Percentiles rank a stretch among this genome's conserved stretches.
These are phyloP conservation scores for Gautieria morchelliformis DNA, from an alignment of 768 basidiomycete genomes.

Conservation along the genomic window DNA sequence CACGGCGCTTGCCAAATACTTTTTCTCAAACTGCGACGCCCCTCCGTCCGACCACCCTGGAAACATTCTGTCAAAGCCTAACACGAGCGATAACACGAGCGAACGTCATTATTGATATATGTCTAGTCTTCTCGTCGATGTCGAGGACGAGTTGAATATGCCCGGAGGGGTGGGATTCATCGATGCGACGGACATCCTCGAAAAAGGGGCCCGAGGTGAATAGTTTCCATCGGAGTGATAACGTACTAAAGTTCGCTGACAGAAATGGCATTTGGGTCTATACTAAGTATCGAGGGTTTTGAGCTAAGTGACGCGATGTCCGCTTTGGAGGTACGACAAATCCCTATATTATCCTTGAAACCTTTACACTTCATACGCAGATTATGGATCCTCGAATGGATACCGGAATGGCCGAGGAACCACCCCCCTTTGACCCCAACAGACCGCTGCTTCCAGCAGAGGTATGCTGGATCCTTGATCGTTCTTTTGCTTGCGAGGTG, in stretches of 20 bases:
- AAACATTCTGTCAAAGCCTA: neutral
- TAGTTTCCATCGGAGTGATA: neutral
- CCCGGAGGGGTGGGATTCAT: conserved; percentile 55
- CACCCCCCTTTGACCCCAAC: conserved; percentile 53
- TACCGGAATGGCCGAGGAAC: conserved; percentile 50
- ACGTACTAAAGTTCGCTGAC: conserved; percentile 11
- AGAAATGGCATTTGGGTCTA: conserved; percentile 56
- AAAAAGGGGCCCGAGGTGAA: conserved; percentile 52
- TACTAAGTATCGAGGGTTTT: conserved; percentile 62
- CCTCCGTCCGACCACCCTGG: neutral
- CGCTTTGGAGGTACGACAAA: conserved; percentile 62
- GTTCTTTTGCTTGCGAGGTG: conserved; percentile 71
- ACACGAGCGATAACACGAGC: neutral
- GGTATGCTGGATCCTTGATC: conserved; percentile 82
- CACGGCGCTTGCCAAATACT: neutral
- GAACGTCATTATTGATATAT: neutral
- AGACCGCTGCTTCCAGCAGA: conserved; percentile 63
- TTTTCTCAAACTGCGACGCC: neutral
- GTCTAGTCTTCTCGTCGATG: neutral
- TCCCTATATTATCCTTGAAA: neutral
- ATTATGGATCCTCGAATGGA: conserved; percentile 88
- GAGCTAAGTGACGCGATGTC: conserved; percentile 88
- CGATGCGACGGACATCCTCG: conserved; percentile 55
- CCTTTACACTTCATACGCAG: conserved; percentile 29
- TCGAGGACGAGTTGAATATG: conserved; percentile 11